These are phyloP conservation scores for Ambrosia artemisiifolia DNA, from an alignment of 129 eudicot genomes.

Conservation along the genomic window DNA sequence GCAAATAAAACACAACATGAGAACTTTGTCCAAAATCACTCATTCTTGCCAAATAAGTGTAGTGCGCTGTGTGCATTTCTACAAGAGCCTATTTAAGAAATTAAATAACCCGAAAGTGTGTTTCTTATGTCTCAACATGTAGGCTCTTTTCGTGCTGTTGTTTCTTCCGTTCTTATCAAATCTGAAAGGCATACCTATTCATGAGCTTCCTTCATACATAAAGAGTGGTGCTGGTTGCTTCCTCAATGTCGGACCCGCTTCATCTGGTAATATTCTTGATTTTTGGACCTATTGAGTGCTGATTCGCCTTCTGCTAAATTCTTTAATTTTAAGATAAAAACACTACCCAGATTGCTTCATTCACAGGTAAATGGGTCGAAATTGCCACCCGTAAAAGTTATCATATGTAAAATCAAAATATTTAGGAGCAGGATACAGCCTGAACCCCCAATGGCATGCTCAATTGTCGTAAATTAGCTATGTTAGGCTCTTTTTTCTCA, in stretches of 20 bases:
- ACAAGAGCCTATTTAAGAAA: background rate
- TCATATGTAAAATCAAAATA: background rate
- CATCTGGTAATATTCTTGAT: constrained; percentile 40
- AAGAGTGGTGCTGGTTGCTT: constrained; percentile 85
- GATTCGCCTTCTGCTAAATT: background rate
- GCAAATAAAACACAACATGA: background rate
- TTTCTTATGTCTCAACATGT: constrained; percentile 21
- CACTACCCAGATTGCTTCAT: background rate
- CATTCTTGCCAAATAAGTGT: constrained; percentile 3
- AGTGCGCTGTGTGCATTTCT: background rate
- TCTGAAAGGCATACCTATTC: constrained; percentile 82
- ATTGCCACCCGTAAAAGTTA: background rate
- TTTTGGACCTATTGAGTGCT: background rate
- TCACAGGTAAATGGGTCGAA: background rate
- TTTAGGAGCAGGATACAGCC: background rate
- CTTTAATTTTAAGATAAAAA: background rate
- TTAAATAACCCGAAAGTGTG: background rate
- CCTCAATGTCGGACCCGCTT: constrained; percentile 45
- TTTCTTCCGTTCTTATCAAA: constrained; percentile 79
- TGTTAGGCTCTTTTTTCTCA: background rate
- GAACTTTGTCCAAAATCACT: constrained; percentile 1
- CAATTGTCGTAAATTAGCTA: background rate
- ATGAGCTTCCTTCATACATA: constrained; percentile 69
- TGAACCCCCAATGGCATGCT: background rate
- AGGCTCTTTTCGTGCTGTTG: constrained; percentile 92